Percentiles rank a stretch among this genome's conserved stretches.
phyloP scores from a whole-genome alignment of 331 rosid genomes.

The Acacia concinna region DNA sequence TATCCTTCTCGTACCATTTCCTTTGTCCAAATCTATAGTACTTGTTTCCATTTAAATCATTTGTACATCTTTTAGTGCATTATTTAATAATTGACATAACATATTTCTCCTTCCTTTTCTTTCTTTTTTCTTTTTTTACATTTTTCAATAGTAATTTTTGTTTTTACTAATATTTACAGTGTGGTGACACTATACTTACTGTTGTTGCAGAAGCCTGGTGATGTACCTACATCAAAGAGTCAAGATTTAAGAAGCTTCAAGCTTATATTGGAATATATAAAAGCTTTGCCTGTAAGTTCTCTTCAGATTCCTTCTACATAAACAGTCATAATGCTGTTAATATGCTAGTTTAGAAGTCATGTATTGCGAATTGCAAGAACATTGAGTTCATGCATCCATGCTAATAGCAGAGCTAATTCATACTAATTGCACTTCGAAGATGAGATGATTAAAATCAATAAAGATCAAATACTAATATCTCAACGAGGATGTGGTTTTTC shows the following conservation, averaged over 20 bases:
- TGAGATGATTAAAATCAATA: conserved; percentile 11
- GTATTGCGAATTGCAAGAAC: conserved; percentile 4
- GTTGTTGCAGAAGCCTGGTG: conserved; percentile 66
- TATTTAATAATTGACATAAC: neutral
- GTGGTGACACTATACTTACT: conserved; percentile 41
- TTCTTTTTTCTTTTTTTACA: no score
- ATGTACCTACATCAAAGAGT: conserved; percentile 46
- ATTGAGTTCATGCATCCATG: conserved; percentile 13
- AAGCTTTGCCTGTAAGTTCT: conserved; percentile 89
- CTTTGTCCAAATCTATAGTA: neutral
- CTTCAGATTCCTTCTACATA: conserved; percentile 19
- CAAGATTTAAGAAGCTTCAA: conserved; percentile 92
- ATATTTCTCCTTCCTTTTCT: neutral
- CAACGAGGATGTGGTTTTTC: neutral
- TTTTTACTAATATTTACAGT: neutral
- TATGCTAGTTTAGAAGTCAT: conserved; percentile 21
- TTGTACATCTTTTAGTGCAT: neutral
- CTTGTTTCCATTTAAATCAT: neutral
- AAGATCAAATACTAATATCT: neutral
- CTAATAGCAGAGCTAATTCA: neutral
- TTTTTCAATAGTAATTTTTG: neutral
- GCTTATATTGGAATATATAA: conserved; percentile 86
- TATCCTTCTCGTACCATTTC: neutral
- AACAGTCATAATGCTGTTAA: neutral
- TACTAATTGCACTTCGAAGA: neutral